A percentile compares a stretch with the other conserved stretches of the same genome.
phyloP scores from a whole-genome alignment of 179 eudicot species.

The Beta macrorhiza region DNA sequence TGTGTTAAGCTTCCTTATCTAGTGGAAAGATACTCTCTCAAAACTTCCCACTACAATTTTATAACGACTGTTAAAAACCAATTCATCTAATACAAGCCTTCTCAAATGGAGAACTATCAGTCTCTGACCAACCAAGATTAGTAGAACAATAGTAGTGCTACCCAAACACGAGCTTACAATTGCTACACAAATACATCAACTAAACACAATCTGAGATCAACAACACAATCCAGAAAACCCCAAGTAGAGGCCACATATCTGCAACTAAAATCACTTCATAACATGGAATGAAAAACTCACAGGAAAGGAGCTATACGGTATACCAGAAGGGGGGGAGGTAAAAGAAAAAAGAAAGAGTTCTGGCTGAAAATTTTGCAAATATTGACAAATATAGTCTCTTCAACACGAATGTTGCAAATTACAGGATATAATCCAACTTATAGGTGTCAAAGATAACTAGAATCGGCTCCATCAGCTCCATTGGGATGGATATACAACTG shows the following conservation, averaged over 20 bases:
- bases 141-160: too few relatives aligned
- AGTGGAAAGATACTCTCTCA: too few relatives aligned
- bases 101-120: too few relatives aligned
- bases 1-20: too few relatives aligned
- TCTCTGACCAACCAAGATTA: too few relatives aligned
- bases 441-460: neutral
- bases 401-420: neutral
- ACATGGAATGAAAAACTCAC: neutral
- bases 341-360: neutral
- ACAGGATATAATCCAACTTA: neutral
- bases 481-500: neutral
- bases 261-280: too few relatives aligned
- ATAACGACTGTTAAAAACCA: too few relatives aligned
- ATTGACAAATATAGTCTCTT: neutral
- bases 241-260: too few relatives aligned
- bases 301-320: neutral
- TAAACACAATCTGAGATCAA: neutral
- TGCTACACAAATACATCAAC: neutral
- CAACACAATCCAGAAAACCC: too few relatives aligned
- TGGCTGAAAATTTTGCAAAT: neutral
- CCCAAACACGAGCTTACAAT: neutral
- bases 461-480: neutral
- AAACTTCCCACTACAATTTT: too few relatives aligned
- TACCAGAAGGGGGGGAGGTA: neutral
- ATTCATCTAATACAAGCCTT: too few relatives aligned